Percentiles rank a stretch among this genome's conserved stretches.
Evolutionary conservation across 2,329 filamentous ascomycete genomes (phyloP).

Genomic region (Pyricularia sp.): DNA sequence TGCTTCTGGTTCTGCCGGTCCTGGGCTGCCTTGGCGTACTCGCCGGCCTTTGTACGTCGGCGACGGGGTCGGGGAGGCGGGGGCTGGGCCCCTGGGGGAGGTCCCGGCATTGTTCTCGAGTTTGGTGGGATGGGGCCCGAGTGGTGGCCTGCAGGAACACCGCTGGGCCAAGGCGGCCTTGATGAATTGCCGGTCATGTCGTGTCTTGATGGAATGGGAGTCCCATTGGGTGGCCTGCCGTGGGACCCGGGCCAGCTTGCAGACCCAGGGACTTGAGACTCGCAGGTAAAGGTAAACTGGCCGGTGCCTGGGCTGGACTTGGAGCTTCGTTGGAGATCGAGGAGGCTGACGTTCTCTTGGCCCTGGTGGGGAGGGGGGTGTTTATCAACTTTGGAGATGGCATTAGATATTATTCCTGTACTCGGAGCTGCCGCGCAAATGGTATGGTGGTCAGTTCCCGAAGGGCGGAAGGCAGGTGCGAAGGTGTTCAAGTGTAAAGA

Average conservation of each 20-base stretch:
- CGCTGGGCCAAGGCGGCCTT: neutral
- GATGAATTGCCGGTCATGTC: neutral
- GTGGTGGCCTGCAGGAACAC: neutral
- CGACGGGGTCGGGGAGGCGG: conserved; percentile 21
- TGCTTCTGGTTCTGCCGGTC: conserved; percentile 69
- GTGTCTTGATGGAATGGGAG: neutral
- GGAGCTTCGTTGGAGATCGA: conserved; percentile 56
- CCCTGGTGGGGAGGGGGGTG: conserved; percentile 47
- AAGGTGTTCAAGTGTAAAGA: neutral
- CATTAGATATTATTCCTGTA: conserved; percentile 77
- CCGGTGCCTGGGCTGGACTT: conserved; percentile 62
- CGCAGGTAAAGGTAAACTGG: conserved; percentile 95
- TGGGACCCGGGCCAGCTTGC: conserved; percentile 59
- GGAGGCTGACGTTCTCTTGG: conserved; percentile 69
- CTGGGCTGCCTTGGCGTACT: conserved; percentile 63
- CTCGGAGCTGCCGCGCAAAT: conserved; percentile 5
- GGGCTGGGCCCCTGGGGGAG: neutral
- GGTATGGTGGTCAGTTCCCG: neutral
- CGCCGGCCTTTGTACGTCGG: conserved; percentile 40
- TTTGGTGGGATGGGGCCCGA: neutral
- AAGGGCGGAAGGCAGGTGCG: neutral
- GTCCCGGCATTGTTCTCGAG: neutral
- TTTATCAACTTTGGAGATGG: conserved; percentile 81
- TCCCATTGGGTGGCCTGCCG: conserved; percentile 11
- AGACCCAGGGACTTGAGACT: conserved; percentile 75